Evolutionary conservation across 2,329 filamentous ascomycete species (phyloP).

Genomic region (Clarireedia paspali): DNA sequence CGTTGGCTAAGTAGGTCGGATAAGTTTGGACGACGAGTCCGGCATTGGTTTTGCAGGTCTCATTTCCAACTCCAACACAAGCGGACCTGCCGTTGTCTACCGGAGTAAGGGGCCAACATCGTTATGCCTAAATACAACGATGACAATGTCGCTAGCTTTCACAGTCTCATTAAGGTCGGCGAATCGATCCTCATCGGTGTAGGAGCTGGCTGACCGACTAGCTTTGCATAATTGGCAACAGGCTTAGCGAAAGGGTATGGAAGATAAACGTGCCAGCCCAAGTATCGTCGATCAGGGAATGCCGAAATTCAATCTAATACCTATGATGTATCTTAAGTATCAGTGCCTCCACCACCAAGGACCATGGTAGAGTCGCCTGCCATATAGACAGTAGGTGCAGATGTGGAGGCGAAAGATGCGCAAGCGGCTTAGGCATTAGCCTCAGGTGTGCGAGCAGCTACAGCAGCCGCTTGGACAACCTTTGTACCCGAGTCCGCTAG

Average conservation of each 20-base stretch:
- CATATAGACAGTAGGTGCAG: slow-evolving; percentile 40
- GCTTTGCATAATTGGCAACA: slow-evolving; percentile 58
- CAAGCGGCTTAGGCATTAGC: background rate
- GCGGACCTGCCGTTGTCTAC: slow-evolving; percentile 55
- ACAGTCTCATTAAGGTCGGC: slow-evolving; percentile 41
- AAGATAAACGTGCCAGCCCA: slow-evolving; percentile 57
- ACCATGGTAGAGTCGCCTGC: slow-evolving; percentile 60
- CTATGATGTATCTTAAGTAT: slow-evolving; percentile 31
- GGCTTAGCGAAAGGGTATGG: slow-evolving; percentile 39
- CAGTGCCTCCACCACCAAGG: slow-evolving; percentile 36
- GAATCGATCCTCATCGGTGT: slow-evolving; percentile 59
- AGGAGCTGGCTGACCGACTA: slow-evolving; percentile 60
- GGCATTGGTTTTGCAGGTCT: slow-evolving; percentile 34
- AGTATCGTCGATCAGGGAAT: slow-evolving; percentile 7
- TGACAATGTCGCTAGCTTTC: slow-evolving; percentile 36
- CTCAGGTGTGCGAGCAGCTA: background rate
- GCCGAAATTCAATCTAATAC: too few species aligned
- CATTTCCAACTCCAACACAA: slow-evolving; percentile 39
- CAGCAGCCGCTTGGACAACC: background rate
- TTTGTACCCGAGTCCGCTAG: background rate
- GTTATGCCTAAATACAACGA: slow-evolving; percentile 59
- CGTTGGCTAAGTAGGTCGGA: slow-evolving; percentile 25
- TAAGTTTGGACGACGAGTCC: slow-evolving; percentile 40
- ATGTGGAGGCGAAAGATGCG: background rate
- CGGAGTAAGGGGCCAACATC: slow-evolving; percentile 47